A percentile compares a stretch with the other conserved stretches of the same genome.
Conservation (phyloP, 495 filamentous ascomycete genomes). For the Stereocaulon alpinum region DNA sequence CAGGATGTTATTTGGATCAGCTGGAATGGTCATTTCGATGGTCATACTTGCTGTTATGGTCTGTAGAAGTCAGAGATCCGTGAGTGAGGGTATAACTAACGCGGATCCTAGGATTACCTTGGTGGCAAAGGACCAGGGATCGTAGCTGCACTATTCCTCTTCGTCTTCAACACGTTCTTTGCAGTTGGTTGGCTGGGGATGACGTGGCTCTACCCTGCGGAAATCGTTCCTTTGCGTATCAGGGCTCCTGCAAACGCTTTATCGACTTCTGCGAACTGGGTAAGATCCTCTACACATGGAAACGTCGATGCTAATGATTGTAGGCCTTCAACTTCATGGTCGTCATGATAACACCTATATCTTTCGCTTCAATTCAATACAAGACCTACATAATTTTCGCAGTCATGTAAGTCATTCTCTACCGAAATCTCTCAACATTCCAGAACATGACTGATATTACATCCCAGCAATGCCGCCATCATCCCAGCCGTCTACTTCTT, state of each 20-base stretch:
- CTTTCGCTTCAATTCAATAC: slow-evolving; percentile 57
- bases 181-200: slow-evolving; percentile 69
- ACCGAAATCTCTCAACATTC: not conserved
- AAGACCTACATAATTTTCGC: slow-evolving; percentile 74
- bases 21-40: slow-evolving; percentile 61
- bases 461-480: slow-evolving; percentile 54
- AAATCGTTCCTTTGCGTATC: slow-evolving; percentile 63
- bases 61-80: slow-evolving; percentile 1
- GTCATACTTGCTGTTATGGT: slow-evolving; percentile 43
- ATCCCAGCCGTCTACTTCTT: slow-evolving; percentile 63
- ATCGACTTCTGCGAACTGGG: slow-evolving; percentile 53
- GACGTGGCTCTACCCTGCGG: slow-evolving; percentile 66
- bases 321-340: slow-evolving; percentile 43
- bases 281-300: slow-evolving; percentile 31
- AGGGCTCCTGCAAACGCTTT: slow-evolving; percentile 66
- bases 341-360: slow-evolving; percentile 62
- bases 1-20: slow-evolving; percentile 59
- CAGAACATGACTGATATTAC: slow-evolving; percentile 8
- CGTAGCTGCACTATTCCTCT: slow-evolving; percentile 51
- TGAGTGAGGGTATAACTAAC: not conserved
- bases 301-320: not conserved
- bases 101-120: slow-evolving; percentile 24
- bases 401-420: slow-evolving; percentile 41
- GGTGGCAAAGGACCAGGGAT: slow-evolving; percentile 30
- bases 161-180: slow-evolving; percentile 70